A percentile compares a stretch with the other conserved stretches of the same genome.
Conservation (phyloP, 2,329 filamentous ascomycete genomes). For the Xylariaceae sp. region DNA sequence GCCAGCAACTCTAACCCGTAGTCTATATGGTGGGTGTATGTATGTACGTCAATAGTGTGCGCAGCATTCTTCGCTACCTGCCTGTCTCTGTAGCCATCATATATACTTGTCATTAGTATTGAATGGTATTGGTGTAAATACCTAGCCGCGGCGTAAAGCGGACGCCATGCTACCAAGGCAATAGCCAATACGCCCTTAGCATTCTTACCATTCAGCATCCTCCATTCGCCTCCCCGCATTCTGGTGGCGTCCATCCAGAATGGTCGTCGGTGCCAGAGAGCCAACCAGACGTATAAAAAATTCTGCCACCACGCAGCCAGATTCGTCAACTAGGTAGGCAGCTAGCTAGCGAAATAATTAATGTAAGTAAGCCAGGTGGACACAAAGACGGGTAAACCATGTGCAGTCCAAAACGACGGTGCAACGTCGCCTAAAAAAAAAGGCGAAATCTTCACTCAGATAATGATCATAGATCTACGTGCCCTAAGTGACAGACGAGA, state of each 20-base stretch:
- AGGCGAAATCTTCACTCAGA: neutral
- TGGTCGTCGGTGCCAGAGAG: neutral
- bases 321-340: neutral
- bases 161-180: neutral
- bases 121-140: neutral
- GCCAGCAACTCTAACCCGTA: neutral
- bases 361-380: neutral
- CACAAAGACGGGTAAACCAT: conserved; percentile 16
- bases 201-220: neutral
- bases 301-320: too few species aligned
- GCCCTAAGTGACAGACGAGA: neutral
- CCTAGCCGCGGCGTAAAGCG: neutral
- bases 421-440: conserved; percentile 22
- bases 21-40: neutral
- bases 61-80: neutral
- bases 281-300: neutral
- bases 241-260: conserved; percentile 9
- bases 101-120: neutral
- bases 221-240: conserved; percentile 18
- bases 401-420: conserved; percentile 21
- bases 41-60: neutral
- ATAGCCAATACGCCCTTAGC: neutral
- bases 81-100: neutral
- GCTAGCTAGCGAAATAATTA: neutral
- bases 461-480: neutral